Evolutionary conservation across 495 filamentous ascomycete species (phyloP), one percentile per base, ranked within the genome.

Genomic region (Hypoxylon lenormandii): DNA sequence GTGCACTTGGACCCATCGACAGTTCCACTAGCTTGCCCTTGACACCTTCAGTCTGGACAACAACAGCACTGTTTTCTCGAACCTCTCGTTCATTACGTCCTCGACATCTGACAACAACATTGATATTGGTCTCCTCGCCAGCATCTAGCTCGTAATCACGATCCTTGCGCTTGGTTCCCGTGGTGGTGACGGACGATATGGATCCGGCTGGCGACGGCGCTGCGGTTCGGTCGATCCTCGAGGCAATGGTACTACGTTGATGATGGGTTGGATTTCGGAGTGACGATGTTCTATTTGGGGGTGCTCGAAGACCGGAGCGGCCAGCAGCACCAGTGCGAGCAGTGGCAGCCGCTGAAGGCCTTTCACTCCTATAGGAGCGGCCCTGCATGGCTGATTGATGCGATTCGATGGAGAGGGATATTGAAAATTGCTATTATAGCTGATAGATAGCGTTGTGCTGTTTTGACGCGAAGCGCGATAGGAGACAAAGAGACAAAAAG

Each of bases 61-160:
- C 94, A 1, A 98, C 93, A 15, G 91, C 91, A 66, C 92, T 97
- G 74, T 96, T 98, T 77, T 98, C 95, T 51, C 88, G 82, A 28
- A 97, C 88, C 76, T 98, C 95, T 40, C 95, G 89, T 50, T 97
- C 92, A 72, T 90, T 97, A 37, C 95, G 89, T 1, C 94, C 96
- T 42, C 95, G 87, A 80, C 95, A 98, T 62, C 95, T 85, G 26
- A 98, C 95, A 3, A 97, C 94, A 37, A 98, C 95, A 78, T 96
- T 93, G 76, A 98, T 98, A 78, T 96, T 98, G 2, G 95, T 97
- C 76, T 96, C 93, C 60, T 92, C 88, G 36, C 85, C 86, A 21
- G 84, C 83, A 51, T 90, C 87, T 46, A 87, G 76, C 54, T 96
- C 92, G 73, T 87, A 93, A 40, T 96, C 92, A 72, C 91, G 85